Base-by-base conservation (phyloP, 768 basidiomycete genomes). In the Candolleomyces efflorescens region DNA sequence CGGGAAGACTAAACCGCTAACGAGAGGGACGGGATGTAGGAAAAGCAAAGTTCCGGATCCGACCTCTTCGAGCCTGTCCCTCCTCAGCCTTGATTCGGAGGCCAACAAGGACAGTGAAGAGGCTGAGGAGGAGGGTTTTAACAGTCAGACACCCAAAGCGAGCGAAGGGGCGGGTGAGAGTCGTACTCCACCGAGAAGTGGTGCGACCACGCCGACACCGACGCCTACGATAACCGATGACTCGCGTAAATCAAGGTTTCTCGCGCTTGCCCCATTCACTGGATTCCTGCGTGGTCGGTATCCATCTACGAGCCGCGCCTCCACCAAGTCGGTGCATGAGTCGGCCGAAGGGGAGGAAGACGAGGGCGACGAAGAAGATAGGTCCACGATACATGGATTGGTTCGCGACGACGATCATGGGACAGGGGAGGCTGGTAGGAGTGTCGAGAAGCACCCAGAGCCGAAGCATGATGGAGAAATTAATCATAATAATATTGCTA, bases 271-370 rank as follows among this genome's bases (percentile, higher is more conserved):
- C 49, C 83, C 86, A 5, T 78, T 89, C 39, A 76, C 86, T 46
- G 85, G 81, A 26, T 83, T 89, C 67, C 74, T 85, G 54, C 82
- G 87, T 38, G 74, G 78, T 20, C 82, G 86, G 50, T 80, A 87
- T 67, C 79, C 84, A 27, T 81, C 84, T 18, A 75, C 75, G 13
- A 70, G 67, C 61, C 73, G 70, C 39, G 56, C 64, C 10, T 63
- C 67, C 27, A 59, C 64, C 23, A 68, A 68, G 32, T 53, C 51
- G 20, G 51, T 36, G 7, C 27, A 22, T 43, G 43, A 58, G 43
- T 36, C 54, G 38, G 51, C 53, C 54, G 53, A 59, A 51, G 27
- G 23, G 3, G 51, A 6, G 18, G 32, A 22, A 45, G 61, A 59
- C 6, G 56, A 48, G 9, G 62, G 55, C 15, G 75, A 78, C 49